Evolutionary conservation across 805 yeast genomes (phyloP), one percentile per base, ranked within the genome.

Genomic region (Zygotorulaspora chibaensis): DNA sequence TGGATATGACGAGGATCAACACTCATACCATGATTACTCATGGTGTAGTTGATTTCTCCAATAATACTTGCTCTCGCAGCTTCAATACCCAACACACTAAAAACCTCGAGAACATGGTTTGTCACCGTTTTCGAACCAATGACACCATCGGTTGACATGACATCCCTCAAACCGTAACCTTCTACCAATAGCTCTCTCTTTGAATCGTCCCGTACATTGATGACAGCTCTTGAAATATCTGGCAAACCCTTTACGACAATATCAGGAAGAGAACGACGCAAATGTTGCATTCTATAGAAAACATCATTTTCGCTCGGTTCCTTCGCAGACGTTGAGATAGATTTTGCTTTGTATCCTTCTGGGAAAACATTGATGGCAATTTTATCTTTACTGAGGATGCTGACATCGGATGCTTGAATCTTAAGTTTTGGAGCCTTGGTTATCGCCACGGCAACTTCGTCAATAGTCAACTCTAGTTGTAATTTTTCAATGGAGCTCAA

Each of bases 1-100:
- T 93, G 98, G 65, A 95, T 90, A 67, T 93, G 99, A 75, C 99
- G 96, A 50, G 98, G 99, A 75, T 93, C 99, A 40, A 93, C 97
- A 66, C 96, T 87, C 99, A 93, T 93, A 69, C 99, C 99, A 74
- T 93, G 99, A 69, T 89, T 88, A 63, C 96, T 83, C 99, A 93
- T 93, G 45, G 99, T 93, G 63, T 89, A 89, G 63, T 87, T 96
- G 67, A 93, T 93, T 72, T 93, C 99, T 52, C 81, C 81, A 63
- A 93, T 85, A 64, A 93, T 93, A 56, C 96, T 84, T 0, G 88
- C 72, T 65, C 99, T 78, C 1, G 99, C 99, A 1, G 99, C 99
- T 67, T 93, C 99, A 53, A 93, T 95, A 60, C 99, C 99, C 51
- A 93, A 73, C 4, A 91, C 97, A 53, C 80, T 80, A 55, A 79